phyloP scores from a whole-genome alignment of 1,284 basidiomycete genomes.

The Puccinia horiana region DNA sequence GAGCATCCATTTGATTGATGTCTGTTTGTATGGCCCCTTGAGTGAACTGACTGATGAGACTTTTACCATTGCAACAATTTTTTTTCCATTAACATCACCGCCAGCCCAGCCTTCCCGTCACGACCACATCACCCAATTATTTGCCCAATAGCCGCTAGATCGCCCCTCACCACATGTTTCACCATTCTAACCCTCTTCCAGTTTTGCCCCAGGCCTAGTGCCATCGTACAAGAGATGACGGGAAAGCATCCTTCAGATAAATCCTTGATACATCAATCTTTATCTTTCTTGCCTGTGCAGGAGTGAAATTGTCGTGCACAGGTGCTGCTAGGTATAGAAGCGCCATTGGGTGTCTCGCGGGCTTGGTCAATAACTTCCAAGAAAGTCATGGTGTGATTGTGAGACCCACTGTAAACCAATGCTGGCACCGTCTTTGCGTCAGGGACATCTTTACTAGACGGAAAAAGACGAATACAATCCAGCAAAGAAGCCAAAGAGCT shows the following conservation, averaged over 20 bases:
- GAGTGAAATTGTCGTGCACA: constrained; percentile 7
- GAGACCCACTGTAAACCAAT: background rate
- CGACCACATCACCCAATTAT: background rate
- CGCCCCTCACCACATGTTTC: background rate
- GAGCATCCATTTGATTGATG: background rate
- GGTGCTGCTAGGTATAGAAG: background rate
- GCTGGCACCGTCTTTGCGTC: background rate
- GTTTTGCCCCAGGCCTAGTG: no score
- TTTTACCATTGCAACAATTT: background rate
- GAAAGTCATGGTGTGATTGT: background rate
- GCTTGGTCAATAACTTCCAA: background rate
- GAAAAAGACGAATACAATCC: background rate
- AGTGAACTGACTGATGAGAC: background rate
- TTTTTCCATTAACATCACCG: background rate
- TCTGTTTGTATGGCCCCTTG: background rate
- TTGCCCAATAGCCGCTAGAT: background rate
- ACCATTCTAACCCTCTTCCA: background rate
- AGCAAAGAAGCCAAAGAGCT: background rate
- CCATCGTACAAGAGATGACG: constrained; percentile 16
- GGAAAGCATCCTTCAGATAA: background rate
- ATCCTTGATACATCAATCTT: background rate
- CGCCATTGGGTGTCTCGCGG: background rate
- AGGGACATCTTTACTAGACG: background rate
- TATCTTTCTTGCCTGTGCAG: no score
- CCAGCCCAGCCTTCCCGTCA: background rate